Evolutionary conservation across 2,329 filamentous ascomycete species (phyloP).

Genomic region (Claviceps pazoutovae): DNA sequence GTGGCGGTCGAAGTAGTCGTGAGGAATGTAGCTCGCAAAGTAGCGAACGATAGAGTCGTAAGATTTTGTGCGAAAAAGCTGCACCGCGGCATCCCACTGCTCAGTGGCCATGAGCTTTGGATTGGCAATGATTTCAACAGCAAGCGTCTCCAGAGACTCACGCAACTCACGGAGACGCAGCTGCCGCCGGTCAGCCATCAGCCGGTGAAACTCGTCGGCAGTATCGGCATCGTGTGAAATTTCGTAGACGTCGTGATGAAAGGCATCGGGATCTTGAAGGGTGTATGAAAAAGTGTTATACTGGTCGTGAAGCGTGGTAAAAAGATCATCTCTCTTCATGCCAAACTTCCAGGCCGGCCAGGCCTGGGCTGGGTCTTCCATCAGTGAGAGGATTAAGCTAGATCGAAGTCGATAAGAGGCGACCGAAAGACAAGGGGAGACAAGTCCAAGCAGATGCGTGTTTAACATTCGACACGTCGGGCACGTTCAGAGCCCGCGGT

Average conservation of each 20-base stretch:
- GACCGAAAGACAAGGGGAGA: background rate
- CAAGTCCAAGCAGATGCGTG: conserved; percentile 2
- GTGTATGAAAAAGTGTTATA: conserved; percentile 44
- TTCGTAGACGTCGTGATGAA: conserved; percentile 48
- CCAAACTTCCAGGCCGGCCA: conserved; percentile 52
- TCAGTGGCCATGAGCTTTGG: conserved; percentile 42
- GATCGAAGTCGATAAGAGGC: background rate
- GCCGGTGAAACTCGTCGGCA: conserved; percentile 38
- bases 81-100: conserved; percentile 44
- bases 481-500: conserved; percentile 6
- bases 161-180: conserved; percentile 42
- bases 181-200: conserved; percentile 39
- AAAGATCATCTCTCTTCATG: conserved; percentile 45
- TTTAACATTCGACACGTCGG: conserved; percentile 1
- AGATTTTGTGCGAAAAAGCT: conserved; percentile 44
- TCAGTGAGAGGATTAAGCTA: conserved; percentile 13
- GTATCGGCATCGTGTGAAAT: conserved; percentile 37
- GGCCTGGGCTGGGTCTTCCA: conserved; percentile 39
- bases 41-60: conserved; percentile 47
- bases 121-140: conserved; percentile 48
- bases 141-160: conserved; percentile 39
- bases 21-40: conserved; percentile 44
- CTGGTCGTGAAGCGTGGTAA: conserved; percentile 42
- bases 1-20: conserved; percentile 31
- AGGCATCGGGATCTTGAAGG: conserved; percentile 45